Conservation (phyloP, 140 eudicot genomes). For the Stevia rebaudiana region DNA sequence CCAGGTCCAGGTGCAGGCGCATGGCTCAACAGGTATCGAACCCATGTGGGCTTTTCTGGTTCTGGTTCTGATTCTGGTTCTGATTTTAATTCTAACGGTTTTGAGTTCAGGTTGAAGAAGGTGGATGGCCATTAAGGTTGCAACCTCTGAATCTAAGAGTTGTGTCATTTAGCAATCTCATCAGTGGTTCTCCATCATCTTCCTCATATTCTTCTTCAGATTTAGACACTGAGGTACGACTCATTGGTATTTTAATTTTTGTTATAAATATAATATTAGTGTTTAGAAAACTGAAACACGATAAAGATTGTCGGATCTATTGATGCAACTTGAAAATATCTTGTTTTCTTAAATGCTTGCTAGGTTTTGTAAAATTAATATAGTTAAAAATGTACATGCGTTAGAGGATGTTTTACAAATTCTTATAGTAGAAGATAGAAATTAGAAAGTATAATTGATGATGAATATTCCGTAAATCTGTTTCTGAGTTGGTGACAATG, state of each 20-base stretch:
- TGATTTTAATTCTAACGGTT: not conserved
- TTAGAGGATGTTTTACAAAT: not conserved
- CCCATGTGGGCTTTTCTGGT: constrained; percentile 17
- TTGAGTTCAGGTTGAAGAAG: constrained; percentile 53
- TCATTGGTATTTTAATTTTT: not conserved
- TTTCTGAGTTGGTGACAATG: not conserved
- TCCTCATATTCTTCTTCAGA: constrained; percentile 54
- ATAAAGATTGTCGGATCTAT: not conserved
- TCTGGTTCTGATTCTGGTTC: not conserved
- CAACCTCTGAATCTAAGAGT: constrained; percentile 58
- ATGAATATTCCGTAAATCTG: not conserved
- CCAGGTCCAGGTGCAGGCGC: constrained; percentile 13
- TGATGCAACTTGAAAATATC: not conserved
- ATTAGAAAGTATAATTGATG: not conserved
- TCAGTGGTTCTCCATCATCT: constrained; percentile 53
- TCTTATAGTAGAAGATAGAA: not conserved
- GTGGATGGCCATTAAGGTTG: constrained; percentile 77
- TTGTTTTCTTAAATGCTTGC: not conserved
- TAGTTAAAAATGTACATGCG: not conserved
- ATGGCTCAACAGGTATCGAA: constrained; percentile 35
- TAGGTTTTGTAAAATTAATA: not conserved
- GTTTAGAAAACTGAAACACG: not conserved
- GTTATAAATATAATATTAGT: not conserved
- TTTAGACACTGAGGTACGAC: constrained; percentile 67
- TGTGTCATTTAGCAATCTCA: constrained; percentile 49